These are phyloP conservation scores for Avena insularis DNA, from an alignment of 176 grass and related monocot species.

Conservation along the genomic window DNA sequence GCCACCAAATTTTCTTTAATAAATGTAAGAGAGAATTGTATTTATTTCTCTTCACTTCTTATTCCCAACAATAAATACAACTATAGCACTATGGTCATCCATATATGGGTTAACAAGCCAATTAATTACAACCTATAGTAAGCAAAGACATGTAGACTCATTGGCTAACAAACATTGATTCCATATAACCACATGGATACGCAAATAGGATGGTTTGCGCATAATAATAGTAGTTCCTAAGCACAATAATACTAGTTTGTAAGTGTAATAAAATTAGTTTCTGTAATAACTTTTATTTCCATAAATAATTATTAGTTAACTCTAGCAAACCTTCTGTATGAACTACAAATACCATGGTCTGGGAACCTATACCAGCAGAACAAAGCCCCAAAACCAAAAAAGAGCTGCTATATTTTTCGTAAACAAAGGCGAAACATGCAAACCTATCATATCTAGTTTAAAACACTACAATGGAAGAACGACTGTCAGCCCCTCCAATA, in stretches of 20 bases:
- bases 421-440: neutral
- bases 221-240: neutral
- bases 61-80: neutral
- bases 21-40: too few species aligned
- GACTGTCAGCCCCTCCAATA: too few species aligned
- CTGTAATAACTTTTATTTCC: neutral
- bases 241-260: neutral
- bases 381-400: neutral
- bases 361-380: neutral
- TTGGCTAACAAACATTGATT: neutral
- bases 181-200: neutral
- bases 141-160: neutral
- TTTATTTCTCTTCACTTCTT: too few species aligned
- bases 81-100: neutral
- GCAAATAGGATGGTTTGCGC: neutral
- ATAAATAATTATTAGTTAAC: neutral
- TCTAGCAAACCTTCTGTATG: neutral
- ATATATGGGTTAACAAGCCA: neutral
- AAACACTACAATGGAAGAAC: too few species aligned
- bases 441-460: too few species aligned
- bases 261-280: neutral
- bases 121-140: neutral
- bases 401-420: neutral
- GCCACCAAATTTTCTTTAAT: too few species aligned
- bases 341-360: neutral